These are phyloP conservation scores for Neofusicoccum kwambonambiense DNA, from an alignment of 2,329 filamentous ascomycete genomes.

Conservation along the genomic window DNA sequence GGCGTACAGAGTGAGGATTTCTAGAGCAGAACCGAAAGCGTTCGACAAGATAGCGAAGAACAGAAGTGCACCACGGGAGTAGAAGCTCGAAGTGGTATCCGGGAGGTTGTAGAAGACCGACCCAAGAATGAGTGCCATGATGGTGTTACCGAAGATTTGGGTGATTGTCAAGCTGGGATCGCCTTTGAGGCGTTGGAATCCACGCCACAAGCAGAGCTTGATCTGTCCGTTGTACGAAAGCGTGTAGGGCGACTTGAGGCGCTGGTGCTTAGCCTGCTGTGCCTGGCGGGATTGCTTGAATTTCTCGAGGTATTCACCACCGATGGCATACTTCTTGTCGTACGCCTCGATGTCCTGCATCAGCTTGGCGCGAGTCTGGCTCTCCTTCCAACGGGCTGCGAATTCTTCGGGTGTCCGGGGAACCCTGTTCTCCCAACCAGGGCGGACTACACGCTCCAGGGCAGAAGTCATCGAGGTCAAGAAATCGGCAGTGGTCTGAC, in stretches of 20 bases:
- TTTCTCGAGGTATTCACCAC: slow-evolving; percentile 36
- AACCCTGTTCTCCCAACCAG: slow-evolving; percentile 40
- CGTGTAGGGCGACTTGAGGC: slow-evolving; percentile 71
- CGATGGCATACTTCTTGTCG: slow-evolving; percentile 36
- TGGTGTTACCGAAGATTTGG: slow-evolving; percentile 64
- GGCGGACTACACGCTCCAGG: slow-evolving; percentile 37
- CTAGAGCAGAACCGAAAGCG: slow-evolving; percentile 71
- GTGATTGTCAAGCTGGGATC: slow-evolving; percentile 69
- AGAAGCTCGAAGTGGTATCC: slow-evolving; percentile 64
- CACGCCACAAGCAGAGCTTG: slow-evolving; percentile 71
- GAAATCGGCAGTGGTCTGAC: slow-evolving; percentile 70
- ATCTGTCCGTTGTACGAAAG: slow-evolving; percentile 72
- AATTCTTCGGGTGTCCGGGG: slow-evolving; percentile 42
- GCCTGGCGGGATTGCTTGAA: slow-evolving; percentile 40
- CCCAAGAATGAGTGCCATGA: slow-evolving; percentile 71
- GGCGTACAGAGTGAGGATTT: slow-evolving; percentile 77
- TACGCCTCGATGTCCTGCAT: slow-evolving; percentile 41
- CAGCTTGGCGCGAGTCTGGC: slow-evolving; percentile 41
- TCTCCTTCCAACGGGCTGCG: slow-evolving; percentile 50
- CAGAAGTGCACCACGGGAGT: slow-evolving; percentile 69
- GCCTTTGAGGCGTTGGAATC: slow-evolving; percentile 68
- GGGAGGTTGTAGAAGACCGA: slow-evolving; percentile 75
- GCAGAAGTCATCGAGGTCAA: slow-evolving; percentile 65
- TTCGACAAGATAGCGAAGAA: slow-evolving; percentile 84
- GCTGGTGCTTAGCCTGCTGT: slow-evolving; percentile 44